phyloP scores from a whole-genome alignment of 768 basidiomycete genomes.

The Amylocystis lapponica region DNA sequence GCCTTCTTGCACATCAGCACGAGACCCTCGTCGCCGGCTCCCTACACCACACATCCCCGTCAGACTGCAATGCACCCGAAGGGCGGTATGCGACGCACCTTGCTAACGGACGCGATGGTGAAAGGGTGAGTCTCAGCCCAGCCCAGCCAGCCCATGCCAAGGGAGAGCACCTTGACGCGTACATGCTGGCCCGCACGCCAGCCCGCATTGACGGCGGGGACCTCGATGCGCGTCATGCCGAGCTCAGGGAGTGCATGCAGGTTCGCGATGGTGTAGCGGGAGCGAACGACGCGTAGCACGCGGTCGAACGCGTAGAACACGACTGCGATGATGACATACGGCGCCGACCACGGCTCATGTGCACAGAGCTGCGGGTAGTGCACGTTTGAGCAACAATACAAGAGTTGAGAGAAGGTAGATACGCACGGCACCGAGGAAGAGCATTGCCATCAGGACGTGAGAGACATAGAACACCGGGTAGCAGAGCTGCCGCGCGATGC shows the following conservation, averaged over 20 bases:
- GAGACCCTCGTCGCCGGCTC: conserved; percentile 25
- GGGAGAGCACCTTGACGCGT: conserved; percentile 39
- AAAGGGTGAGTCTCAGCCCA: conserved; percentile 36
- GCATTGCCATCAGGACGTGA: conserved; percentile 32
- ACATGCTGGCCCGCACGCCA: conserved; percentile 62
- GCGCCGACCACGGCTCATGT: conserved; percentile 24
- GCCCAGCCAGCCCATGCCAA: conserved; percentile 33
- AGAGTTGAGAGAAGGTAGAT: conserved; percentile 14
- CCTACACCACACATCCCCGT: neutral
- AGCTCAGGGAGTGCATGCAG: conserved; percentile 41
- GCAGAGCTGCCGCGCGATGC: conserved; percentile 22
- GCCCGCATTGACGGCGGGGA: conserved; percentile 40
- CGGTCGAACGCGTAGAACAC: conserved; percentile 42
- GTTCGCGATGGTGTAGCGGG: conserved; percentile 38
- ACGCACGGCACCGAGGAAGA: conserved; percentile 24
- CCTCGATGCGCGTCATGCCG: conserved; percentile 39
- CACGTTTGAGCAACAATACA: neutral
- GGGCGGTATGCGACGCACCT: neutral
- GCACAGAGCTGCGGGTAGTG: conserved; percentile 7
- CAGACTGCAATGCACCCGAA: neutral
- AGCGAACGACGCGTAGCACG: conserved; percentile 38
- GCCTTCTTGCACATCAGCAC: conserved; percentile 44
- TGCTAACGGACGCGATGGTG: conserved; percentile 8
- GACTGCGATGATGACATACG: conserved; percentile 36
- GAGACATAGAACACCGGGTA: conserved; percentile 32